Conservation (phyloP, 2,329 filamentous ascomycete species). For the Phaeosphaeriaceae sp. region DNA sequence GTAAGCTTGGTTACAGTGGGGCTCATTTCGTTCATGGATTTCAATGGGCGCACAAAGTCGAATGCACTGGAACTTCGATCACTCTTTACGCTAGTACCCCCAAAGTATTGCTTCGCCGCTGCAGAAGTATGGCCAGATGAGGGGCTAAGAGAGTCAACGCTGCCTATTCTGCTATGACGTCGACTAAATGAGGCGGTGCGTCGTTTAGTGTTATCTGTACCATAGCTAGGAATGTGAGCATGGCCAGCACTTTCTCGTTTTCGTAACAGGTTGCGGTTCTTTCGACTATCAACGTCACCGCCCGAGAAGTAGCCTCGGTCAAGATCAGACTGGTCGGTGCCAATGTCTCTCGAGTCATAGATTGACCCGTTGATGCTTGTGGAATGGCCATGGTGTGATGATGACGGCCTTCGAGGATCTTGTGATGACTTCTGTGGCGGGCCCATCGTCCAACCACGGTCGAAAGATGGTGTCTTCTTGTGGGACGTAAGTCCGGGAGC, state of each 20-base stretch:
- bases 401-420: slow-evolving; percentile 39
- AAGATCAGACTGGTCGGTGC: slow-evolving; percentile 59
- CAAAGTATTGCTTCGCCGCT: slow-evolving; percentile 73
- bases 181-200: slow-evolving; percentile 68
- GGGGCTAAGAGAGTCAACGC: slow-evolving; percentile 75
- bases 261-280: slow-evolving; percentile 71
- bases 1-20: slow-evolving; percentile 65
- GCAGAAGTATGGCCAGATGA: slow-evolving; percentile 59
- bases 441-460: slow-evolving; percentile 64
- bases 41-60: slow-evolving; percentile 48
- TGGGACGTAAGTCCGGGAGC: slow-evolving; percentile 47
- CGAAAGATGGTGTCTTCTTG: slow-evolving; percentile 64
- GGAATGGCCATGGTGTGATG: slow-evolving; percentile 41
- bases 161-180: slow-evolving; percentile 76
- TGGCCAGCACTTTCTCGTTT: slow-evolving; percentile 73
- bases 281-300: slow-evolving; percentile 77
- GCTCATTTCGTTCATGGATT: slow-evolving; percentile 51
- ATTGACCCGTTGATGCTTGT: slow-evolving; percentile 37
- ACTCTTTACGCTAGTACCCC: slow-evolving; percentile 46
- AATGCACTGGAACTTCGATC: slow-evolving; percentile 57
- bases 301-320: slow-evolving; percentile 95
- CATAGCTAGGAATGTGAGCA: slow-evolving; percentile 78
- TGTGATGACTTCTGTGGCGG: slow-evolving; percentile 39
- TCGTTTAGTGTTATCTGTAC: slow-evolving; percentile 54
- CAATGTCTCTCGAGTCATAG: slow-evolving; percentile 35